Conservation (phyloP, 176 grass and related monocot species). For the Avena eriantha region DNA sequence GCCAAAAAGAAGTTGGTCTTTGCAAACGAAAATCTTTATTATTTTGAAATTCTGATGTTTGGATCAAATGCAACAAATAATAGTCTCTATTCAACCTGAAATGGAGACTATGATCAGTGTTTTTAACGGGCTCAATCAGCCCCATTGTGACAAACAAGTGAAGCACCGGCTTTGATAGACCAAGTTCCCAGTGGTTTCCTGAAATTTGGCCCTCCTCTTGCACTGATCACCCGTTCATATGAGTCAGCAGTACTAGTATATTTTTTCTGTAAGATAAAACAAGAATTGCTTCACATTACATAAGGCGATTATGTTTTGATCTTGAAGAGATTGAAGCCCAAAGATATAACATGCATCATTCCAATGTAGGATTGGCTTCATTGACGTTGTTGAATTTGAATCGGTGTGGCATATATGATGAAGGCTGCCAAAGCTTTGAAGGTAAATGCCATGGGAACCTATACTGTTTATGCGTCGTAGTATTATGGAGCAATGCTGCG, state of each 20-base stretch:
- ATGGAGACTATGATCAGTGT: neutral
- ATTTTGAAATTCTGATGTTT: neutral
- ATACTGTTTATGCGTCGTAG: neutral
- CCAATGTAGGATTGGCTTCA: conserved; percentile 67
- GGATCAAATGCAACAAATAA: neutral
- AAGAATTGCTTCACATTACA: neutral
- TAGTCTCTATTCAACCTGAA: neutral
- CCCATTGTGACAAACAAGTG: neutral
- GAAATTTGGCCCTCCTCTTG: neutral
- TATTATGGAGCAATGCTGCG: neutral
- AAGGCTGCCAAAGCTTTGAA: conserved; percentile 74
- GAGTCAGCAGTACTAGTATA: neutral
- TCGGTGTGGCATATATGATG: conserved; percentile 81
- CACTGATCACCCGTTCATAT: neutral
- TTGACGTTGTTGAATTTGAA: conserved; percentile 78
- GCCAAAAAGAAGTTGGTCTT: neutral
- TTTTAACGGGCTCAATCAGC: neutral
- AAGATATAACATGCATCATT: neutral
- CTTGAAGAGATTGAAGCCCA: neutral
- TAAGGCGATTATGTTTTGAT: neutral
- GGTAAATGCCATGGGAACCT: conserved; percentile 39
- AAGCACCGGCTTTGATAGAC: neutral
- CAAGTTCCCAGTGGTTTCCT: conserved; percentile 9
- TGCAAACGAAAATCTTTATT: neutral
- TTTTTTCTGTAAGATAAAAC: neutral